These are phyloP conservation scores for Rhizophagus prolifer DNA, from an alignment of 192 early-diverging fungal species.

Conservation along the genomic window DNA sequence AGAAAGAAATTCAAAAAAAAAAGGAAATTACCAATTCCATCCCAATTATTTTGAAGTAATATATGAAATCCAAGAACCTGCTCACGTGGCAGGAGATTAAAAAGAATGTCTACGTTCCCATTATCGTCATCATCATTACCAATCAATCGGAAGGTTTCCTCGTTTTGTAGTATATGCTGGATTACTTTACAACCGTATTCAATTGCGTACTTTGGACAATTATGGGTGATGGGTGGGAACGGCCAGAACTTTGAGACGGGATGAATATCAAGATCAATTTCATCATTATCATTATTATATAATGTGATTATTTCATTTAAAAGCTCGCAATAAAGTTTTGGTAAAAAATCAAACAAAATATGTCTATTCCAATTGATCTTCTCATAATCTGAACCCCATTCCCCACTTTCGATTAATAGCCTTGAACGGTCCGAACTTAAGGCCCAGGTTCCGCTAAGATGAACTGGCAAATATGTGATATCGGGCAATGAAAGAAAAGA, in stretches of 20 bases:
- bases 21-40: not conserved
- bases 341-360: constrained; percentile 11
- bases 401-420: not conserved
- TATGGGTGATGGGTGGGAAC: not conserved
- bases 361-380: constrained; percentile 19
- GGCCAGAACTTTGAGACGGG: constrained; percentile 4
- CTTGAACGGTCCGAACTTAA: constrained; percentile 14
- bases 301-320: not conserved
- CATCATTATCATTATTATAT: not conserved
- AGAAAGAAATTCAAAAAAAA: not conserved
- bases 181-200: constrained; percentile 5
- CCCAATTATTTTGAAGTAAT: not conserved
- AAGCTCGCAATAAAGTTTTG: not conserved
- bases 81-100: not conserved
- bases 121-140: not conserved
- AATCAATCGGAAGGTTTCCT: not conserved
- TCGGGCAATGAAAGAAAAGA: constrained; percentile 13
- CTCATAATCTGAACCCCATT: not conserved
- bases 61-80: not conserved
- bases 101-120: not conserved
- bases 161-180: not conserved
- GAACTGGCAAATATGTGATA: not conserved
- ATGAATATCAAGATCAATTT: not conserved
- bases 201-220: not conserved
- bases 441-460: constrained; percentile 21